Base-by-base conservation (phyloP, 257 asterid species). In the Solanum tarapatanum region DNA sequence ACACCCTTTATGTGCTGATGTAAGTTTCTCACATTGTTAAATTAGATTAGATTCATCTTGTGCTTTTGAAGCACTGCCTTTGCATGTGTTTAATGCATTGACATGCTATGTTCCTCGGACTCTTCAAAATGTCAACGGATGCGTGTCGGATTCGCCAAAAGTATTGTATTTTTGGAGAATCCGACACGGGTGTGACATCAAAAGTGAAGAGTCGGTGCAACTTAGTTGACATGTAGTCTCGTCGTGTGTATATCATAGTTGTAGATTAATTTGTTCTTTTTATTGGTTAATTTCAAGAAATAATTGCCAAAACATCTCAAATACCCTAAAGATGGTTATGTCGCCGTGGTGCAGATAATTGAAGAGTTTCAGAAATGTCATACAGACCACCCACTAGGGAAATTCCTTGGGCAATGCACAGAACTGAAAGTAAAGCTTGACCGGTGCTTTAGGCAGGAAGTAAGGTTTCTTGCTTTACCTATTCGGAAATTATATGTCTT, bases 1-100 rank as follows among this genome's bases (percentile, higher is more conserved):
- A 86, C 98, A 94, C 88, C 97, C 93, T n/a, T 91, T 93, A 94
- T 94, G 98, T 90, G 95, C 95, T 66, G 94, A 94, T 84, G 98
- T 93, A 92, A 88, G 98, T 88, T 87, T 69, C 41, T 73, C 87
- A 37, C 69, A 12, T 36, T 28, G 37, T 13, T 60, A 68, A 45
- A 80, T 79, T 80, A 28, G 84, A 79, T 26, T 58, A 77, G 24
- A 48, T 58, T 45, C 23, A 35, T 41, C 33, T 74, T 87, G 64
- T 64, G 8, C 13, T 64, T 83, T 45, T 80, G 39, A 80, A 45
- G 68, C 84, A 17, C 17, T 26, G 62, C 9, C 12, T 80, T 80
- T 26, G 55, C 33, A 21, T 82, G 48, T 88, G 66, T 30, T 70
- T 86, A 48, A 26, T 23, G 2, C 51, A 45, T 48, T 24, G 21